phyloP scores from a whole-genome alignment of 202 grass and related monocot species.

The Hordeum pubiflorum region DNA sequence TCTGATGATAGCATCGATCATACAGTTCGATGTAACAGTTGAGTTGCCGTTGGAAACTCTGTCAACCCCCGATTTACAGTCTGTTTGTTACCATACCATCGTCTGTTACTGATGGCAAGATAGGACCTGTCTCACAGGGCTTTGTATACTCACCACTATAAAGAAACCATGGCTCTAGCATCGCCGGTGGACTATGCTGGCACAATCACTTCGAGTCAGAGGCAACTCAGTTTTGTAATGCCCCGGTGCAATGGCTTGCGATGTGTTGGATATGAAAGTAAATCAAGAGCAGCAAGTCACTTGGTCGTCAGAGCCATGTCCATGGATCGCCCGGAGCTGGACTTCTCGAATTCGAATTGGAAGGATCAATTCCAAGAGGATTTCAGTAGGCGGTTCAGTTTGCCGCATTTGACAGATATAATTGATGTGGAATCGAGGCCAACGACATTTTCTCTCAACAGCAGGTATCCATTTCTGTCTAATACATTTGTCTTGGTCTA shows the following conservation, averaged over 20 bases:
- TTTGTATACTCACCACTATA: constrained; percentile 15
- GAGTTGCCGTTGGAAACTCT: not conserved
- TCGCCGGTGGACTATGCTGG: constrained; percentile 31
- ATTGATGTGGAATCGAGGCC: constrained; percentile 62
- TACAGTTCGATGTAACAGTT: not conserved
- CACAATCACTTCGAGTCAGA: constrained; percentile 15
- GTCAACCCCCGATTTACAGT: not conserved
- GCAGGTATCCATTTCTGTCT: constrained; percentile 40
- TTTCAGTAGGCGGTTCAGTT: constrained; percentile 62
- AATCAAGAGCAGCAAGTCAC: constrained; percentile 6
- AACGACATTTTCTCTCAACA: constrained; percentile 91
- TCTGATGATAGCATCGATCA: not conserved
- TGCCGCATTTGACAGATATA: constrained; percentile 79
- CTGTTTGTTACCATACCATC: not conserved
- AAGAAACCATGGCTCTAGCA: constrained; percentile 43
- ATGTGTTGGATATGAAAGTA: not conserved
- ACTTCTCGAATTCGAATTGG: constrained; percentile 65
- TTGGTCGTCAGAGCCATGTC: constrained; percentile 36
- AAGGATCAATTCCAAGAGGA: constrained; percentile 80
- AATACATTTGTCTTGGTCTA: not conserved
- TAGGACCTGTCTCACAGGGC: constrained; percentile 24
- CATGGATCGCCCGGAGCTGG: constrained; percentile 30
- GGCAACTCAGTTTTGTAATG: not conserved
- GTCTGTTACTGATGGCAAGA: constrained; percentile 21
- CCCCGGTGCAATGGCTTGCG: not conserved